Conservation (phyloP, 2,329 filamentous ascomycete genomes). For the Cladosporium austrohemisphaericum region DNA sequence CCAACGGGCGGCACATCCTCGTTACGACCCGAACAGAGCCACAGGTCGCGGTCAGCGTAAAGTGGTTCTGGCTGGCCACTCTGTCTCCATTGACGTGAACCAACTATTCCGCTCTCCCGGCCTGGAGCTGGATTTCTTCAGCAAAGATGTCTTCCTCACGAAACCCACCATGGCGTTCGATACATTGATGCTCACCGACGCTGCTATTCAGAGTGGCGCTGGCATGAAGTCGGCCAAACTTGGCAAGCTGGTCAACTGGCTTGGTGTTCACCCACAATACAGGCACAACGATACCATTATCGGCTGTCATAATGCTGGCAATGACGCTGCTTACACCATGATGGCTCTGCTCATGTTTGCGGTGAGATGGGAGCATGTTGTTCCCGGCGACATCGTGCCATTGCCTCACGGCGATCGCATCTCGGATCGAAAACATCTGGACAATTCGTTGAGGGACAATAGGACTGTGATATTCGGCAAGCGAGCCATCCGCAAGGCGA, state of each 20-base stretch:
- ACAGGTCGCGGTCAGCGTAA: constrained; percentile 42
- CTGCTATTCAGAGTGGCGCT: constrained; percentile 14
- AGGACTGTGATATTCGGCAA: background rate
- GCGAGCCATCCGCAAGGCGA: background rate
- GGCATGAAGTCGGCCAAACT: constrained; percentile 34
- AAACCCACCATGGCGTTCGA: constrained; percentile 50
- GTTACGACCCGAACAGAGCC: constrained; percentile 17
- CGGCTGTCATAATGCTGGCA: constrained; percentile 42
- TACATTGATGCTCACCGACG: constrained; percentile 27
- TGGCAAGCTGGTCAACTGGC: constrained; percentile 68
- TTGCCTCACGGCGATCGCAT: background rate
- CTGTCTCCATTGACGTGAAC: constrained; percentile 59
- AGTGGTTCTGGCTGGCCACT: constrained; percentile 59
- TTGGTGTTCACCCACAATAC: constrained; percentile 52
- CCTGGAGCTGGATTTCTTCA: constrained; percentile 35
- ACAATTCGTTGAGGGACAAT: background rate
- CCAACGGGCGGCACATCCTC: background rate
- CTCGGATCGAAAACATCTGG: background rate
- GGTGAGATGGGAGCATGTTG: constrained; percentile 14
- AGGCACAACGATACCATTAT: constrained; percentile 32
- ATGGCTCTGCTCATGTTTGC: constrained; percentile 25
- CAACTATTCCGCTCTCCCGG: constrained; percentile 53
- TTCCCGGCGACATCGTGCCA: background rate
- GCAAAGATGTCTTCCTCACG: background rate
- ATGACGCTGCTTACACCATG: constrained; percentile 33